Conservation (phyloP, 2,329 filamentous ascomycete genomes). For the Pseudogymnoascus sp. region DNA sequence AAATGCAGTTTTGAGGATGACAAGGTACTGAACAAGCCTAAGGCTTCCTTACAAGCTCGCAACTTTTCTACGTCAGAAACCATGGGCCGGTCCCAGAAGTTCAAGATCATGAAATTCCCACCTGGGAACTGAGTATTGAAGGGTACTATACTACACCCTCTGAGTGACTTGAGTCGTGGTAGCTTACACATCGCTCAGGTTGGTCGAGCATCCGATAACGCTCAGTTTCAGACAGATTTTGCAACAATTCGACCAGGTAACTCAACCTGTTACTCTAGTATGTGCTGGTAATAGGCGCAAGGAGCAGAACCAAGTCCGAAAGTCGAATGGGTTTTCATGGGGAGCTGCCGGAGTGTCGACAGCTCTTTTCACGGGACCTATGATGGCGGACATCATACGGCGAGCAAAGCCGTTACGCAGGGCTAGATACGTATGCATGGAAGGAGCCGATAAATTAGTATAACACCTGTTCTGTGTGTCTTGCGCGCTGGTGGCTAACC, state of each 20-base stretch:
- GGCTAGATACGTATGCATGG: constrained; percentile 81
- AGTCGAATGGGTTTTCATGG: constrained; percentile 93
- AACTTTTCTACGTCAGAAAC: constrained; percentile 87
- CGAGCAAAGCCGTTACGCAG: constrained; percentile 58
- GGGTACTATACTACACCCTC: constrained; percentile 51
- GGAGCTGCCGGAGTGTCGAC: constrained; percentile 81
- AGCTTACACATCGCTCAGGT: background rate
- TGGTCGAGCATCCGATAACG: constrained; percentile 64
- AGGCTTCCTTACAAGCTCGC: constrained; percentile 79
- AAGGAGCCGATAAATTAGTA: constrained; percentile 70
- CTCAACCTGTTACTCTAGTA: constrained; percentile 79
- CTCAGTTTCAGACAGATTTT: constrained; percentile 67
- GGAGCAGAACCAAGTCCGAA: constrained; percentile 84
- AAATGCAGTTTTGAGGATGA: background rate
- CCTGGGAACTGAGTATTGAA: constrained; percentile 78
- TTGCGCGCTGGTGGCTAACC: background rate
- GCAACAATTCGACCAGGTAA: constrained; percentile 68
- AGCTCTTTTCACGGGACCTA: constrained; percentile 76
- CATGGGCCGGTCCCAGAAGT: constrained; percentile 77
- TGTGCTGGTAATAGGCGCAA: constrained; percentile 89
- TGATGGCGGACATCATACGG: constrained; percentile 62
- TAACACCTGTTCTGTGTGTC: no score
- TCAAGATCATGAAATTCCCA: constrained; percentile 59
- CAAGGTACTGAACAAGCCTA: constrained; percentile 18
- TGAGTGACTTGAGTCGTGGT: background rate